A percentile compares a stretch with the other conserved stretches of the same genome.
These are phyloP conservation scores for Amaranthus hypochondriacus DNA, from an alignment of 148 eudicot species.

Conservation along the genomic window DNA sequence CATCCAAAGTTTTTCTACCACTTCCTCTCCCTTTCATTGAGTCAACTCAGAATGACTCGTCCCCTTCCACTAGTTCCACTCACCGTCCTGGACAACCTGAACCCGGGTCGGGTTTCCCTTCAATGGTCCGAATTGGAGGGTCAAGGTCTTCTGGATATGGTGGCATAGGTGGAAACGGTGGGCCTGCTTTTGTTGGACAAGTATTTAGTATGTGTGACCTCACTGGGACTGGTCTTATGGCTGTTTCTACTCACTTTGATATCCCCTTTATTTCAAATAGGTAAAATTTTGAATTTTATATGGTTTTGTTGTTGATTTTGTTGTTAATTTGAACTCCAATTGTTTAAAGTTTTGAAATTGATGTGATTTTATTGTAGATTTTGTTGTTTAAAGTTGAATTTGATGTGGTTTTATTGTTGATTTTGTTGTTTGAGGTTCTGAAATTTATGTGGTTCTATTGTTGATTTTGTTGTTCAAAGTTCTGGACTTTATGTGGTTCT, in stretches of 20 bases:
- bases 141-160: conserved; percentile 39
- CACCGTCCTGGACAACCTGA: conserved; percentile 24
- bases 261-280: conserved; percentile 76
- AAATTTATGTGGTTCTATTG: not conserved
- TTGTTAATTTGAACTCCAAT: not conserved
- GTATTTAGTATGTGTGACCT: conserved; percentile 94
- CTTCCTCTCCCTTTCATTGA: conserved; percentile 38
- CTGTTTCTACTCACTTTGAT: conserved; percentile 76
- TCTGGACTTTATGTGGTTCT: not conserved
- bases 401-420: not conserved
- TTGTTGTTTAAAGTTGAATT: not conserved
- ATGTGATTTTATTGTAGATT: not conserved
- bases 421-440: not conserved
- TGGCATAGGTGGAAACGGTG: conserved; percentile 27
- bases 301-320: not conserved
- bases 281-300: conserved; percentile 20
- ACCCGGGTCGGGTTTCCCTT: conserved; percentile 44
- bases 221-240: conserved; percentile 90
- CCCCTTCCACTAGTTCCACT: conserved; percentile 24
- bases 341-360: not conserved
- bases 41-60: conserved; percentile 35
- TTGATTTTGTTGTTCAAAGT: not conserved
- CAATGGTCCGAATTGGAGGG: conserved; percentile 50
- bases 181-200: conserved; percentile 37
- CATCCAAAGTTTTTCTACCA: conserved; percentile 38